These are phyloP conservation scores for Favolaschia claudopus DNA, from an alignment of 768 basidiomycete genomes.

Conservation along the genomic window DNA sequence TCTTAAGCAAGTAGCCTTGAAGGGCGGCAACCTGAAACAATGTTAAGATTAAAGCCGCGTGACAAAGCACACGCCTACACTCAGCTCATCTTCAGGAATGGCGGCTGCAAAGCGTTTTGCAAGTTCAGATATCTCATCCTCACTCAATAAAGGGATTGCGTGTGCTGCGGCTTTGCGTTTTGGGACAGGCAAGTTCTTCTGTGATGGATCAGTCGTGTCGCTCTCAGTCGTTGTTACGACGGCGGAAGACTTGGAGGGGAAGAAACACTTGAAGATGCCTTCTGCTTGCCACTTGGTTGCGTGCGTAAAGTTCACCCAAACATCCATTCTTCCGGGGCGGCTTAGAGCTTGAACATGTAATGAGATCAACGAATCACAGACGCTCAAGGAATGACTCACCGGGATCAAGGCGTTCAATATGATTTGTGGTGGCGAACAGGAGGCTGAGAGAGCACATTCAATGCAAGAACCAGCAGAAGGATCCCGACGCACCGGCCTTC, in stretches of 20 bases:
- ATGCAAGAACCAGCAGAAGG: not conserved
- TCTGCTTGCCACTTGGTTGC: constrained; percentile 94
- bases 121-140: constrained; percentile 77
- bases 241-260: constrained; percentile 68
- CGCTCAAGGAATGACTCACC: no score
- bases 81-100: constrained; percentile 88
- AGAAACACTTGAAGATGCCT: constrained; percentile 94
- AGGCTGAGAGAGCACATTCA: constrained; percentile 53
- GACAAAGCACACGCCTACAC: constrained; percentile 59
- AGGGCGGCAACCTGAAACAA: constrained; percentile 73
- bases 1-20: constrained; percentile 88
- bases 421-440: constrained; percentile 92
- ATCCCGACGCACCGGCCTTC: constrained; percentile 80
- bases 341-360: no score
- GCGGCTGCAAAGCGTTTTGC: constrained; percentile 84
- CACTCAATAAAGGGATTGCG: constrained; percentile 72
- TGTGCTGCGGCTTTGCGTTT: constrained; percentile 68
- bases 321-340: constrained; percentile 90
- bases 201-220: constrained; percentile 56
- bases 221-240: constrained; percentile 31
- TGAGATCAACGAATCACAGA: no score
- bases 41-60: constrained; percentile 2
- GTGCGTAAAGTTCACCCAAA: constrained; percentile 91
- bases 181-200: constrained; percentile 71
- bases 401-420: constrained; percentile 93